Conservation (phyloP, 2,329 filamentous ascomycete genomes). For the Sclerotiophoma versabilis region DNA sequence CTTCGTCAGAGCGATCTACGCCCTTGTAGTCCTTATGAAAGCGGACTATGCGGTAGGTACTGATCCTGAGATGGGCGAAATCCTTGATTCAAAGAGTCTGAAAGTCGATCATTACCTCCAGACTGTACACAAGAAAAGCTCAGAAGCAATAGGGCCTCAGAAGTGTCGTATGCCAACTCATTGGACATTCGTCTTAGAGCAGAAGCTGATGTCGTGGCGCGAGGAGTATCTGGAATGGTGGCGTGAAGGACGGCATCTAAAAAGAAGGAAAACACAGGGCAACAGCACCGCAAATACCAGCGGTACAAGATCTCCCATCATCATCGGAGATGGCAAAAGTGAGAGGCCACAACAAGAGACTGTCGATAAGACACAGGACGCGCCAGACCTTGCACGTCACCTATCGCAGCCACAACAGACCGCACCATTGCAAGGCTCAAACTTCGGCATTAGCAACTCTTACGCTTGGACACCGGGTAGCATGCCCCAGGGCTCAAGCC, state of each 20-base stretch:
- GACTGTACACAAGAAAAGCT: constrained; percentile 27
- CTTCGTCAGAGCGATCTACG: constrained; percentile 44
- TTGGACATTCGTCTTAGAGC: constrained; percentile 41
- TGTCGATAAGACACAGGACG: not conserved
- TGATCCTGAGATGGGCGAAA: constrained; percentile 42
- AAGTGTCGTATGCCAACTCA: constrained; percentile 42
- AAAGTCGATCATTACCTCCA: constrained; percentile 44
- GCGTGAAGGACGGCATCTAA: constrained; percentile 34
- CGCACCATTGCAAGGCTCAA: not conserved
- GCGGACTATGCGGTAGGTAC: constrained; percentile 47
- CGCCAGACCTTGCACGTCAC: not conserved
- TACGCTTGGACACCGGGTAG: constrained; percentile 15
- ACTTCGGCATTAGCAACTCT: constrained; percentile 19
- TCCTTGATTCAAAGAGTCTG: constrained; percentile 41
- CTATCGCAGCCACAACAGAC: not conserved
- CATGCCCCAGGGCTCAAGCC: not conserved
- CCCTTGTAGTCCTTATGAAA: constrained; percentile 43
- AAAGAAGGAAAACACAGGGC: constrained; percentile 17
- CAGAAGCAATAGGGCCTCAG: constrained; percentile 38
- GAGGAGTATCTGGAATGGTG: constrained; percentile 41
- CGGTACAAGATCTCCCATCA: not conserved
- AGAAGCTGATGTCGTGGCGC: constrained; percentile 43
- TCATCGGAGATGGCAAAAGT: not conserved
- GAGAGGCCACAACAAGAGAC: not conserved
- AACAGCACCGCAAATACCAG: not conserved